Evolutionary conservation across 2,329 filamentous ascomycete genomes (phyloP).

Genomic region (Lojkania enalia): DNA sequence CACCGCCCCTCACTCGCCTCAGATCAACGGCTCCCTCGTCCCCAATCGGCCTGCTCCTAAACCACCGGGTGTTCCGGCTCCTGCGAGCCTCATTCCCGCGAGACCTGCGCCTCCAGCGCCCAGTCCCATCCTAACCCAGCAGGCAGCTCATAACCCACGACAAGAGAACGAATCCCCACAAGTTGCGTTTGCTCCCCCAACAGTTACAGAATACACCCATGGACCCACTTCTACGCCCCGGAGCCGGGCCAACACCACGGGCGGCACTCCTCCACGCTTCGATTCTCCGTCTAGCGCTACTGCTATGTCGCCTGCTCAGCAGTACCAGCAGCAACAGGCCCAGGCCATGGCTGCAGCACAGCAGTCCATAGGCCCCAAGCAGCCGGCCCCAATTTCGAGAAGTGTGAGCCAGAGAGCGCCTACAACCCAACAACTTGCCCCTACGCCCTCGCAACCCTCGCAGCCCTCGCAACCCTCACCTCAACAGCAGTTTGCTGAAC

Average conservation of each 20-base stretch:
- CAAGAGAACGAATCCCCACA: slow-evolving; percentile 49
- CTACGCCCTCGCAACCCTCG: slow-evolving; percentile 47
- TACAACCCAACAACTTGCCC: slow-evolving; percentile 34
- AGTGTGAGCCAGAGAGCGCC: slow-evolving; percentile 69
- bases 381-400: slow-evolving; percentile 62
- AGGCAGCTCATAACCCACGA: slow-evolving; percentile 23
- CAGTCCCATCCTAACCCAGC: slow-evolving; percentile 46
- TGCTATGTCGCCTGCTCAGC: slow-evolving; percentile 61
- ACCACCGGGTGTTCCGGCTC: slow-evolving; percentile 63
- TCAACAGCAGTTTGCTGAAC: slow-evolving; percentile 53
- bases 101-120: slow-evolving; percentile 61
- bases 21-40: slow-evolving; percentile 59
- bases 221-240: slow-evolving; percentile 42
- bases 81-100: slow-evolving; percentile 56
- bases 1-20: slow-evolving; percentile 47
- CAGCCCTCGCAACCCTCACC: slow-evolving; percentile 50
- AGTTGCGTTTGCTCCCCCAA: slow-evolving; percentile 49
- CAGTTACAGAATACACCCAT: slow-evolving; percentile 42
- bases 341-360: slow-evolving; percentile 80
- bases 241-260: slow-evolving; percentile 51
- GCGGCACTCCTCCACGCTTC: slow-evolving; percentile 39
- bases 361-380: slow-evolving; percentile 61
- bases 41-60: slow-evolving; percentile 85
- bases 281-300: slow-evolving; percentile 52
- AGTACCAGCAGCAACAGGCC: slow-evolving; percentile 75